Evolutionary conservation across 768 basidiomycete genomes (phyloP).

Genomic region (Pisolithus tinctorius): DNA sequence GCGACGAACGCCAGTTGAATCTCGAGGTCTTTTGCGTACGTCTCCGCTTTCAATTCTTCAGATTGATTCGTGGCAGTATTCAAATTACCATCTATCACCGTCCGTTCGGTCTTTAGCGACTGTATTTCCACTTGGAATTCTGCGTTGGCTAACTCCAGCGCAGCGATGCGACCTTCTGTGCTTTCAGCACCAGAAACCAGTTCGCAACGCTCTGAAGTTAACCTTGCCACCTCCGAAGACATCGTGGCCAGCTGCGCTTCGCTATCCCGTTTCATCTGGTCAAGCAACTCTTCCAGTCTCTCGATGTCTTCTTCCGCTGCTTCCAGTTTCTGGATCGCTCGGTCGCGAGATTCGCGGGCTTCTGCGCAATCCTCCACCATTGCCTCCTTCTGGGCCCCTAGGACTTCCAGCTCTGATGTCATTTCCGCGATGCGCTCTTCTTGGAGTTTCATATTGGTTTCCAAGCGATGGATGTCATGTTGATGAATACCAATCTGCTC

Average conservation of each 20-base stretch:
- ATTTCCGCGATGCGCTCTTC: slow-evolving; percentile 71
- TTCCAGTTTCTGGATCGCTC: slow-evolving; percentile 50
- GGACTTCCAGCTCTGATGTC: slow-evolving; percentile 60
- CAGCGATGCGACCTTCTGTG: slow-evolving; percentile 7
- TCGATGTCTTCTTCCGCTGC: slow-evolving; percentile 59
- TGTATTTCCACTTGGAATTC: slow-evolving; percentile 10
- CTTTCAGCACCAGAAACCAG: slow-evolving; percentile 2
- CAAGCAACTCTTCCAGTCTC: slow-evolving; percentile 26
- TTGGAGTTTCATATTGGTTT: slow-evolving; percentile 65
- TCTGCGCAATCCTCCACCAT: slow-evolving; percentile 84
- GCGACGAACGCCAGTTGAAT: slow-evolving; percentile 14
- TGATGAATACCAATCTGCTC: slow-evolving; percentile 75
- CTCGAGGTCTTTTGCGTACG: slow-evolving; percentile 3
- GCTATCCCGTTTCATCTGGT: slow-evolving; percentile 16
- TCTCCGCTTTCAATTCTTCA: slow-evolving; percentile 8
- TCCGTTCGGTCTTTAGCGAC: slow-evolving; percentile 5
- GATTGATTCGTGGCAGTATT: slow-evolving; percentile 3
- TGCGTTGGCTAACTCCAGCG: slow-evolving; percentile 12
- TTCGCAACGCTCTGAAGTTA: slow-evolving; percentile 27
- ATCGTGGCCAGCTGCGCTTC: slow-evolving; percentile 32
- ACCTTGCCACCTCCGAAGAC: slow-evolving; percentile 33
- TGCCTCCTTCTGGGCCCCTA: slow-evolving; percentile 61
- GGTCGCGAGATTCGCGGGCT: slow-evolving; percentile 67
- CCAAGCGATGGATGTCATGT: slow-evolving; percentile 70
- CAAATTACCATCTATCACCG: slow-evolving; percentile 8